phyloP scores from a whole-genome alignment of 106 monocot genomes.

The Agapanthus africanus region DNA sequence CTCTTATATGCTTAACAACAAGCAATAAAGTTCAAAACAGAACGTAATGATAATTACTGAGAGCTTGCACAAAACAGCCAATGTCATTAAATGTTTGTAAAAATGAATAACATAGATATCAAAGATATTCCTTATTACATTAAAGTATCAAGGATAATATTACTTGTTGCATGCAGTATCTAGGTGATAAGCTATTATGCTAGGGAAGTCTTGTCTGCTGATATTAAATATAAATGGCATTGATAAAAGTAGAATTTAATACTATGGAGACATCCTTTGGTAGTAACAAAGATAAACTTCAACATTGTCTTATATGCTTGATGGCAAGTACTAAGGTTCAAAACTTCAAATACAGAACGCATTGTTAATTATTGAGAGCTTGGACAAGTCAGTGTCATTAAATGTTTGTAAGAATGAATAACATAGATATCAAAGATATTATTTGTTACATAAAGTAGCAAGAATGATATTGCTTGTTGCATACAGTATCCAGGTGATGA shows the following conservation, averaged over 20 bases:
- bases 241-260: too few species aligned
- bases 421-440: neutral
- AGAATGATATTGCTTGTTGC: neutral
- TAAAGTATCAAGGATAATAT: neutral
- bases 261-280: neutral
- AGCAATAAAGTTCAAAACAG: neutral
- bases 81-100: neutral
- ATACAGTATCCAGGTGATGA: neutral
- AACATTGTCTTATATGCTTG: neutral
- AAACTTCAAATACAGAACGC: neutral
- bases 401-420: neutral
- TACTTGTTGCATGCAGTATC: neutral
- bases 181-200: neutral
- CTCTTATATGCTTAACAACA: neutral
- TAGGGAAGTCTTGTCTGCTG: neutral
- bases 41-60: neutral
- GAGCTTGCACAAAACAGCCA: neutral
- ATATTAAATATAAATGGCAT: too few species aligned
- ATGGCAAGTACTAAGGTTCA: neutral
- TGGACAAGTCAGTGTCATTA: neutral
- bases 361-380: neutral
- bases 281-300: neutral
- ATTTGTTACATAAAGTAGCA: neutral
- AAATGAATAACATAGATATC: neutral
- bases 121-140: neutral